Conservation (phyloP, 2,329 filamentous ascomycete genomes). For the Claviceps quebecensis region DNA sequence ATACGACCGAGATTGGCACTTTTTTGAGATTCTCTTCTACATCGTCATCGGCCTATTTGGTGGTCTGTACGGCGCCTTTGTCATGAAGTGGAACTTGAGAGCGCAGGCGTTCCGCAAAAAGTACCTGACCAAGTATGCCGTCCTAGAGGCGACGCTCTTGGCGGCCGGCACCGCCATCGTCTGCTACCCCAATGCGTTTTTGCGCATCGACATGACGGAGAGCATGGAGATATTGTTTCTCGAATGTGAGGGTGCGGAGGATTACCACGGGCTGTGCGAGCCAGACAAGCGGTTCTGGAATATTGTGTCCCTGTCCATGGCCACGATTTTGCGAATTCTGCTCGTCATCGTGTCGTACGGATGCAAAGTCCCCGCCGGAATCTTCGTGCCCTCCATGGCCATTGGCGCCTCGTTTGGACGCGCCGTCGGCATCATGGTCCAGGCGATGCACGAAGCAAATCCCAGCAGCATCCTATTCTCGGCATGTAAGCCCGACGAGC, state of each 20-base stretch:
- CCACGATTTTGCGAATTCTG: constrained; percentile 66
- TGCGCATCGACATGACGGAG: constrained; percentile 97
- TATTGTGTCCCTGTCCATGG: constrained; percentile 61
- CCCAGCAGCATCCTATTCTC: constrained; percentile 76
- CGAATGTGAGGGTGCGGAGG: constrained; percentile 79
- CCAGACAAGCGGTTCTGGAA: constrained; percentile 60
- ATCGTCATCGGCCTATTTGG: constrained; percentile 84
- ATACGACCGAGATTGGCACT: constrained; percentile 95
- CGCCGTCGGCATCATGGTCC: constrained; percentile 86
- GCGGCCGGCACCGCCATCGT: constrained; percentile 75
- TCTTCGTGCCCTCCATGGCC: constrained; percentile 97
- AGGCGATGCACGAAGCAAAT: constrained; percentile 73
- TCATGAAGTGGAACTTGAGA: constrained; percentile 94
- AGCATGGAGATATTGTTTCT: constrained; percentile 97
- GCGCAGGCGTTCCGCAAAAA: constrained; percentile 89
- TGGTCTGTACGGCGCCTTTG: constrained; percentile 86
- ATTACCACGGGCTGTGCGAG: constrained; percentile 84
- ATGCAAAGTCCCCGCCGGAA: constrained; percentile 93
- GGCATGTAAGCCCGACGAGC: constrained; percentile 76
- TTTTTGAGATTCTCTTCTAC: constrained; percentile 91
- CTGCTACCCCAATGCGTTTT: constrained; percentile 93
- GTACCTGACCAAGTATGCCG: constrained; percentile 69
- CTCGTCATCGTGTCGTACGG: constrained; percentile 94
- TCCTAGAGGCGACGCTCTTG: constrained; percentile 74
- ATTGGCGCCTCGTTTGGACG: constrained; percentile 89